phyloP scores from a whole-genome alignment of 495 filamentous ascomycete species.

The Bombardia bombarda region DNA sequence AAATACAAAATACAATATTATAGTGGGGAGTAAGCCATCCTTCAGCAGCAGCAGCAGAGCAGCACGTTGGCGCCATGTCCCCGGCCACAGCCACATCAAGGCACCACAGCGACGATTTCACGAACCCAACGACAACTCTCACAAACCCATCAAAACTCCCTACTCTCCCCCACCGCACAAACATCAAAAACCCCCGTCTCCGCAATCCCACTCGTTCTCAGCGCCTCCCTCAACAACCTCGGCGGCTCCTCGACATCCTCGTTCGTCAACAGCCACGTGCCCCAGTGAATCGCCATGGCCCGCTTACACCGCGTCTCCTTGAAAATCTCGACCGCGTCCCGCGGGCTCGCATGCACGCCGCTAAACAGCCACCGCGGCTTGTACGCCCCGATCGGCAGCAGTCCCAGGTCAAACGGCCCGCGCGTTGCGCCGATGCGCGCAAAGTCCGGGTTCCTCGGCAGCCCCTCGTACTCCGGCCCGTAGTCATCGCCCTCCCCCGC shows the following conservation, averaged over 20 bases:
- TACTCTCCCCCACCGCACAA: constrained; percentile 78
- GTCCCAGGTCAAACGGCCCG: constrained; percentile 84
- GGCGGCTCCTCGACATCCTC: constrained; percentile 87
- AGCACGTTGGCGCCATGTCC: too few species aligned
- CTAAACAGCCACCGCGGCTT: constrained; percentile 67
- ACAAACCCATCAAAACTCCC: constrained; percentile 72
- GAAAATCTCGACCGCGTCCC: constrained; percentile 87
- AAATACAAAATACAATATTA: too few species aligned
- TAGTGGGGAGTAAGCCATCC: too few species aligned
- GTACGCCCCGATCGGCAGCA: constrained; percentile 96
- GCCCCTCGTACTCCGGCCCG: constrained; percentile 51
- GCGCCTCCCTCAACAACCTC: constrained; percentile 62
- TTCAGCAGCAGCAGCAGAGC: too few species aligned
- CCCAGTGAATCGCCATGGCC: constrained; percentile 93
- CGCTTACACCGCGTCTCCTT: constrained; percentile 72
- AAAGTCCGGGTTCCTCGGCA: constrained; percentile 81
- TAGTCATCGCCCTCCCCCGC: constrained; percentile 72
- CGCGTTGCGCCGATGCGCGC: constrained; percentile 72
- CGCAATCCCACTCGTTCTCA: constrained; percentile 57
- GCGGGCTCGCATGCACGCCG: constrained; percentile 80
- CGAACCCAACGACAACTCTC: too few species aligned
- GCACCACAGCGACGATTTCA: too few species aligned
- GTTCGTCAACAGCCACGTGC: constrained; percentile 79
- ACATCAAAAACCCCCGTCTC: constrained; percentile 83
- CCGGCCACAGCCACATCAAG: too few species aligned